Conservation (phyloP, 2,329 filamentous ascomycete species). For the Colletotrichum sp. region DNA sequence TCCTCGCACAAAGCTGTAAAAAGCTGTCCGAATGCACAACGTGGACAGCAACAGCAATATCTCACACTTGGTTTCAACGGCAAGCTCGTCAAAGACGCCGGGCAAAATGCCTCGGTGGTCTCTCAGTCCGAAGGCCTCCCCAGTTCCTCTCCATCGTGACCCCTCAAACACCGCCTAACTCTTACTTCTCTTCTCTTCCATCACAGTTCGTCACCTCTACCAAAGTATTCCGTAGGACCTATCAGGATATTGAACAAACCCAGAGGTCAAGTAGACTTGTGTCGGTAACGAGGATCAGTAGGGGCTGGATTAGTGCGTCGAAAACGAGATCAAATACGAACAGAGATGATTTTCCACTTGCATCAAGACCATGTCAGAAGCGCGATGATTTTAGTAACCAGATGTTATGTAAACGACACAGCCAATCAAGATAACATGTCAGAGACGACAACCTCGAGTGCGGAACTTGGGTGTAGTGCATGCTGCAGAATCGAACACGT, state of each 20-base stretch:
- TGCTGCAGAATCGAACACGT: no score
- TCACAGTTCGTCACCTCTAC: neutral
- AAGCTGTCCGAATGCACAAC: accelerated
- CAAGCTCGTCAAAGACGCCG: no score
- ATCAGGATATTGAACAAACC: neutral
- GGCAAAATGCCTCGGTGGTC: neutral
- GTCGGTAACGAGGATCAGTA: neutral
- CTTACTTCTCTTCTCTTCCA: neutral
- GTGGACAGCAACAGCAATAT: neutral
- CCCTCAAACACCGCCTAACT: neutral
- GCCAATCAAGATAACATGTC: no score
- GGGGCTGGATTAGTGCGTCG: no score
- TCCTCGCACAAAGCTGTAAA: no score
- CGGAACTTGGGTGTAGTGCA: neutral
- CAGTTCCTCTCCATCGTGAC: neutral
- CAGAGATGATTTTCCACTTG: no score
- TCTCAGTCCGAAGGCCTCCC: neutral
- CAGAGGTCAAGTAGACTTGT: neutral
- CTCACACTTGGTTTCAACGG: no score
- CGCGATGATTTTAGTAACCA: no score
- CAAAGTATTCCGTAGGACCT: neutral
- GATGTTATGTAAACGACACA: no score
- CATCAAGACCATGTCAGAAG: no score
- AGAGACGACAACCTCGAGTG: neutral
- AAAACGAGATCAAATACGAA: no score